A percentile compares a stretch with the other conserved stretches of the same genome.
phyloP scores from a whole-genome alignment of 1,284 basidiomycete genomes.

The Cryptococcus amylolentus region DNA sequence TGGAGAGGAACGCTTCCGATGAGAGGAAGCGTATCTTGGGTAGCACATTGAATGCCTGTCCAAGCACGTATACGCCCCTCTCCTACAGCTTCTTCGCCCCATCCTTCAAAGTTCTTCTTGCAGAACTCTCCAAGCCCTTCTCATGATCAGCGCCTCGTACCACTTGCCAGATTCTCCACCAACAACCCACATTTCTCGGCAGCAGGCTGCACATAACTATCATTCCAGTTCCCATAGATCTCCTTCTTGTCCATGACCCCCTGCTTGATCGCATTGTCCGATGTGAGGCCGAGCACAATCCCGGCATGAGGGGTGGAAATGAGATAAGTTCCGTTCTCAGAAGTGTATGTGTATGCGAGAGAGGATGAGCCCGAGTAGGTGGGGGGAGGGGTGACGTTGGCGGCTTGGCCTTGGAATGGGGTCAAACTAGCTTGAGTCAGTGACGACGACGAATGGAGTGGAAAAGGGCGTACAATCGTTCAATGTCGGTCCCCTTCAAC shows the following conservation, averaged over 20 bases:
- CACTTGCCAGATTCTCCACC: background rate
- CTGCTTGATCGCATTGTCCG: background rate
- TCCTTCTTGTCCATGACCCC: slow-evolving; percentile 12
- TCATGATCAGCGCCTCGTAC: background rate
- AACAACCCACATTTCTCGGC: slow-evolving; percentile 4
- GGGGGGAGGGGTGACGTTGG: slow-evolving; percentile 23
- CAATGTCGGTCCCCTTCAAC: slow-evolving; percentile 18
- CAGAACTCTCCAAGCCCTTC: background rate
- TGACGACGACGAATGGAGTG: background rate
- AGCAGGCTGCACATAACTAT: slow-evolving; percentile 12
- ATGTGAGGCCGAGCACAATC: slow-evolving; percentile 22
- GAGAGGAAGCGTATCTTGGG: slow-evolving; percentile 28
- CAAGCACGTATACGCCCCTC: slow-evolving; percentile 28
- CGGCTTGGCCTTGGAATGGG: slow-evolving; percentile 25
- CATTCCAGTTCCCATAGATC: slow-evolving; percentile 15
- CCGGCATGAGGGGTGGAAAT: slow-evolving; percentile 26
- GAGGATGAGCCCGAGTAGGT: slow-evolving; percentile 16
- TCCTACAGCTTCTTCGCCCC: slow-evolving; percentile 23
- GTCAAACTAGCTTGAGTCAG: slow-evolving; percentile 15
- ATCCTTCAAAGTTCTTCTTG: slow-evolving; percentile 17
- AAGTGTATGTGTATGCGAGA: slow-evolving; percentile 18
- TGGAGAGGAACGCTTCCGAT: slow-evolving; percentile 26
- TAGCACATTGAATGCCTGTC: slow-evolving; percentile 30
- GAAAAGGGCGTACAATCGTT: slow-evolving; percentile 13
- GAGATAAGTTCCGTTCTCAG: slow-evolving; percentile 28